These are phyloP conservation scores for Hsuehochloa calcarea DNA, from an alignment of 176 grass and related monocot species.

Conservation along the genomic window DNA sequence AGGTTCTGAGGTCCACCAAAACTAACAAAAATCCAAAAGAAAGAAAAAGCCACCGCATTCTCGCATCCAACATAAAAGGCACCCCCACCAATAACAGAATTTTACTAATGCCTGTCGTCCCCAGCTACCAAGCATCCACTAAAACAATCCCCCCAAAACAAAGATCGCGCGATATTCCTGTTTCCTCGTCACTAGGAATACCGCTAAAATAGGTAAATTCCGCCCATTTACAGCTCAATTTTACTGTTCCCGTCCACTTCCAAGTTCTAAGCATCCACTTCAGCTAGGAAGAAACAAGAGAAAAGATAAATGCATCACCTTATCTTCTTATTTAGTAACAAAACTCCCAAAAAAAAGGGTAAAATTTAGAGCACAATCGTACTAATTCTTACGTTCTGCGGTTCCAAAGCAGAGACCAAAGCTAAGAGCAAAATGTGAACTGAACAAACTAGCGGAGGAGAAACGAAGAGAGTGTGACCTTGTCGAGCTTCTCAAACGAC, in stretches of 20 bases:
- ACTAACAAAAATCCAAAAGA: constrained; percentile 24
- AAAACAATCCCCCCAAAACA: not conserved
- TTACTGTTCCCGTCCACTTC: not conserved
- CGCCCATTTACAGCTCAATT: not conserved
- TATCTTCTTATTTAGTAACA: not conserved
- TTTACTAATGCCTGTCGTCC: constrained; percentile 8
- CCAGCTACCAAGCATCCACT: not conserved
- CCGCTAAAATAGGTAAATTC: not conserved
- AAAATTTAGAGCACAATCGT: not conserved
- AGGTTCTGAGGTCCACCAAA: constrained; percentile 43
- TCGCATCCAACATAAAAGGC: constrained; percentile 32
- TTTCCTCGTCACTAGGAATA: not conserved
- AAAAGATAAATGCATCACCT: not conserved
- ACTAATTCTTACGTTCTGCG: not conserved
- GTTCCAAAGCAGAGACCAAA: constrained; percentile 4
- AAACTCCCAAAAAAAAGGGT: not conserved
- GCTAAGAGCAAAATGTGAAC: constrained; percentile 20
- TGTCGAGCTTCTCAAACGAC: constrained; percentile 99
- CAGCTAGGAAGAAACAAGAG: not conserved
- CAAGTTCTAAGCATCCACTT: not conserved
- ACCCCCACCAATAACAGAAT: constrained; percentile 30
- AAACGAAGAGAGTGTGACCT: constrained; percentile 44
- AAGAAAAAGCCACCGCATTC: constrained; percentile 33
- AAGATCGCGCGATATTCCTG: not conserved
- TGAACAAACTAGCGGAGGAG: not conserved